Evolutionary conservation across 108 stramenopile species (phyloP).

Genomic region (Mayamaea pseudoterrestris): DNA sequence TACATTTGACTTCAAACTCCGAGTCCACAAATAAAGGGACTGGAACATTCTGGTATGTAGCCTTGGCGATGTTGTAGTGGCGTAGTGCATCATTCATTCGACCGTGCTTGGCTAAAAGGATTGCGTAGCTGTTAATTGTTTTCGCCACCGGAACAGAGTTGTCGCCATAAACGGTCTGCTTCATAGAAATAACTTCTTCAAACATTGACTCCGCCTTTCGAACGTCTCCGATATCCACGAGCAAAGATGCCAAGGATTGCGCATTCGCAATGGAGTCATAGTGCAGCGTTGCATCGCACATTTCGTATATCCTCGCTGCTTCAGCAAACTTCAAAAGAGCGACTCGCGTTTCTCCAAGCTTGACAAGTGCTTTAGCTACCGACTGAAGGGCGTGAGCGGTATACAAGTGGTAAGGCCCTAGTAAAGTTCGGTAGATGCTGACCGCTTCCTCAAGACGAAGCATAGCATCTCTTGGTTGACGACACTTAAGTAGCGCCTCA

Average conservation of each 20-base stretch:
- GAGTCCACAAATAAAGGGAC: conserved; percentile 45
- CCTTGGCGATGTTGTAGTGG: conserved; percentile 60
- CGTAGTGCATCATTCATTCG: conserved; percentile 69
- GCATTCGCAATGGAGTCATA: conserved; percentile 76
- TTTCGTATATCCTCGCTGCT: conserved; percentile 71
- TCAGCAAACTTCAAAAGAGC: conserved; percentile 71
- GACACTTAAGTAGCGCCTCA: conserved; percentile 61
- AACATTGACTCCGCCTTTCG: conserved; percentile 65
- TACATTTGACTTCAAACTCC: conserved; percentile 74
- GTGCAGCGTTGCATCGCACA: conserved; percentile 62
- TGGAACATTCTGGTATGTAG: conserved; percentile 36
- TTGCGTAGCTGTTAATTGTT: conserved; percentile 79
- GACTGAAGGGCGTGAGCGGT: conserved; percentile 60
- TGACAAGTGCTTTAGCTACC: conserved; percentile 65
- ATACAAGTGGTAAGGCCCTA: conserved; percentile 48
- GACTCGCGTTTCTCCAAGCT: conserved; percentile 56
- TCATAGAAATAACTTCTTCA: conserved; percentile 76
- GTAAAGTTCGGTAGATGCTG: conserved; percentile 47
- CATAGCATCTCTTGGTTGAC: conserved; percentile 68
- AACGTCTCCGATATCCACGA: conserved; percentile 73
- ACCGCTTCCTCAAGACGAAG: conserved; percentile 68
- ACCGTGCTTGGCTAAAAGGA: conserved; percentile 76
- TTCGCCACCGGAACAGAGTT: conserved; percentile 65
- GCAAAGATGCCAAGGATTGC: conserved; percentile 65
- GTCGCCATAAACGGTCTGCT: conserved; percentile 58